These are phyloP conservation scores for Wallemia hederae DNA, from an alignment of 1,284 basidiomycete species.

Conservation along the genomic window DNA sequence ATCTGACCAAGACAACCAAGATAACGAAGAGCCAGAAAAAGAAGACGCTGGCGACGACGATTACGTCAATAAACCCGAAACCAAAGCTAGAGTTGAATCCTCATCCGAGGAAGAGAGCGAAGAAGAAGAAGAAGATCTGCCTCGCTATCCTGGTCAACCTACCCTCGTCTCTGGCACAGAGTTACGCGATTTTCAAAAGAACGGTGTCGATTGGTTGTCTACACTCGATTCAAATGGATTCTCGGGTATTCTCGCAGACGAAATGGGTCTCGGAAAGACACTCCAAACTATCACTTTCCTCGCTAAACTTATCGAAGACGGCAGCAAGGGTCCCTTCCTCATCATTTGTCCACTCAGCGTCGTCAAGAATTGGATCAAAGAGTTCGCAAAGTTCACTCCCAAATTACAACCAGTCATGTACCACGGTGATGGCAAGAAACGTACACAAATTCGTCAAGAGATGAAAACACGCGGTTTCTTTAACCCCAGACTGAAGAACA, in stretches of 20 bases:
- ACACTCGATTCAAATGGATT: slow-evolving; percentile 75
- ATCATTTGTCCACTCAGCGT: slow-evolving; percentile 77
- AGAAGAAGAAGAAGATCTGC: neutral
- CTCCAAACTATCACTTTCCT: slow-evolving; percentile 79
- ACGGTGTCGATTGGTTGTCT: slow-evolving; percentile 89
- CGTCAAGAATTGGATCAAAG: slow-evolving; percentile 66
- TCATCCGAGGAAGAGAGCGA: neutral
- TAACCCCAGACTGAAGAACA: slow-evolving; percentile 3
- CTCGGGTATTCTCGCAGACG: slow-evolving; percentile 72
- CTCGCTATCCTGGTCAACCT: slow-evolving; percentile 25
- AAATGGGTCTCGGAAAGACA: slow-evolving; percentile 89
- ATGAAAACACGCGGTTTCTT: slow-evolving; percentile 15
- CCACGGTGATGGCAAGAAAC: slow-evolving; percentile 50
- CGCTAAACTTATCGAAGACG: slow-evolving; percentile 51
- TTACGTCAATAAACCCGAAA: neutral
- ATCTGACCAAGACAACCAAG: neutral
- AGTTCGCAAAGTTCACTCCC: slow-evolving; percentile 36
- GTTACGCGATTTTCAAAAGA: slow-evolving; percentile 70
- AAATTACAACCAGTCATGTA: slow-evolving; percentile 29
- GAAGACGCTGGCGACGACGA: neutral
- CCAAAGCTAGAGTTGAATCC: neutral
- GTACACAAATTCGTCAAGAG: slow-evolving; percentile 39
- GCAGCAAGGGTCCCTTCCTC: slow-evolving; percentile 49
- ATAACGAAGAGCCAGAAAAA: neutral
- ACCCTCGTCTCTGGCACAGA: slow-evolving; percentile 50